Conservation (phyloP, 176 grass and related monocot species). For the Oryza officinalis region DNA sequence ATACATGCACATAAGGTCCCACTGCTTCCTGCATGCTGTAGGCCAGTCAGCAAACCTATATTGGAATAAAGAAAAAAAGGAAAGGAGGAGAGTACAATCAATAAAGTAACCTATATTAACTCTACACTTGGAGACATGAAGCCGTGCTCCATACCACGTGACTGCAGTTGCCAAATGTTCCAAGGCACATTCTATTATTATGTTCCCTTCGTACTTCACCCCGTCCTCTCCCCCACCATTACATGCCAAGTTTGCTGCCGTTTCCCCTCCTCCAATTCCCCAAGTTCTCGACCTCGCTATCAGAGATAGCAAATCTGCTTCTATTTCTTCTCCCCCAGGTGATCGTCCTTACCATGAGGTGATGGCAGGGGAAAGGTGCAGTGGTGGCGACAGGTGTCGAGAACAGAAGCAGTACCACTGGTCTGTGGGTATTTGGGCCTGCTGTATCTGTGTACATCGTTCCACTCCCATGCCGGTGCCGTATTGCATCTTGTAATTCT, state of each 20-base stretch:
- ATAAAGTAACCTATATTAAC: neutral
- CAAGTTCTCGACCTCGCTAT: neutral
- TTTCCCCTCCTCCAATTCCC: neutral
- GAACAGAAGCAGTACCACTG: neutral
- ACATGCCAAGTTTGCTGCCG: neutral
- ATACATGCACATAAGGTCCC: neutral
- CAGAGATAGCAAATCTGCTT: neutral
- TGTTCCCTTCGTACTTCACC: neutral
- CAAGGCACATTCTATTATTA: neutral
- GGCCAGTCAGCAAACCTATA: neutral
- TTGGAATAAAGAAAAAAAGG: neutral
- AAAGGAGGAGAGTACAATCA: neutral
- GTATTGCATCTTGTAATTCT: neutral
- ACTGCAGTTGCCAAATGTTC: neutral
- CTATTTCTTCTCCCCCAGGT: neutral
- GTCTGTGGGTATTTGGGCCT: neutral
- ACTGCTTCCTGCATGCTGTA: neutral
- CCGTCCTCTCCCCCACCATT: neutral
- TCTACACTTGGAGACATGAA: neutral
- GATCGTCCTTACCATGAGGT: neutral
- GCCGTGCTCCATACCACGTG: neutral
- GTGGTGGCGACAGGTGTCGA: neutral
- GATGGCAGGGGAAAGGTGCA: neutral
- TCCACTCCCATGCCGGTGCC: neutral
- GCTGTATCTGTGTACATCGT: neutral